Evolutionary conservation across 768 basidiomycete genomes (phyloP), one percentile per base, ranked within the genome.

Genomic region (Panaeolus cyanescens): DNA sequence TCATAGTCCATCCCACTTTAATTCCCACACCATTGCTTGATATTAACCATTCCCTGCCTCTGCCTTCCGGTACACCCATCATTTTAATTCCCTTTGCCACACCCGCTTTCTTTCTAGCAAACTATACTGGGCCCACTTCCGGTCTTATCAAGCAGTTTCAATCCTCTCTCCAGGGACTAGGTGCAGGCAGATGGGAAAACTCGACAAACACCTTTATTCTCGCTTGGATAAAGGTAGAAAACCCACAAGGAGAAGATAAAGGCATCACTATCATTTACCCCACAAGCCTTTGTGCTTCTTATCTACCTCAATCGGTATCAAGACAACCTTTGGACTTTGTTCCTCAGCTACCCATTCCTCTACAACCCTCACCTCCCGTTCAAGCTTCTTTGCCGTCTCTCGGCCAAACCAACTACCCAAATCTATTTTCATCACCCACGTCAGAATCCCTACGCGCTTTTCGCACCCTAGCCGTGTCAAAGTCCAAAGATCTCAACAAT

Each of bases 221-320:
- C 56, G 89, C 84, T 3, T 93, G 88, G 87, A 79, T 92, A 34
- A 82, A 80, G 32, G 88, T 93, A 19, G 85, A 91, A 71, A 91
- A 91, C 67, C 87, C 83, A 63, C 90, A 89, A 64, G 90, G 89
- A 32, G 91, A 93, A 70, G 90, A 91, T 64, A 92, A 92, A 66
- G 91, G 91, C 0, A 75, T 91, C 31, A 77, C 83, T n/a, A 77
- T 90, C 54, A 85, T 93, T 63, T 93, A 91, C 78, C 92, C 92
- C 1, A 73, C 82, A 2, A 72, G 77, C 1, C 82, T 93, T 4
- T 90, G 87, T 64, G 67, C 83, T 22, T 72, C 79, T 71, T 74
- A 76, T 72, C n/a, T 81, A 71, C 71, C 78, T 65, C 62, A 72
- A 19, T 67, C 53, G 57, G 77, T 15, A 66, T 74, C 50, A 69